Conservation (phyloP, 2,329 filamentous ascomycete genomes). For the Pyrenophora seminiperda region DNA sequence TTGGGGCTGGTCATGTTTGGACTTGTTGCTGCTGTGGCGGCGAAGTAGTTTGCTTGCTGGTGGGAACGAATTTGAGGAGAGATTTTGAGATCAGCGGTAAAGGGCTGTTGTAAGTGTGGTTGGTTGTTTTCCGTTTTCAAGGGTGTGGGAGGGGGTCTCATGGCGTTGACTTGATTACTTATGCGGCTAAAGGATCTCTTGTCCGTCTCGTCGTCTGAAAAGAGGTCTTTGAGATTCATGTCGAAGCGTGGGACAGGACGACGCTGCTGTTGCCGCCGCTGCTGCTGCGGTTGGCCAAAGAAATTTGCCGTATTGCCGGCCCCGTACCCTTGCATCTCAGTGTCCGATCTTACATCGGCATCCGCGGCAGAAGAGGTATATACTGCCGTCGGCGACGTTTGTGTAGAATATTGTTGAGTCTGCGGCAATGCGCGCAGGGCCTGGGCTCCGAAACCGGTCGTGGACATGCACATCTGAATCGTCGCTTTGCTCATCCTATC, state of each 20-base stretch:
- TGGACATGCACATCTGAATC: constrained; percentile 90
- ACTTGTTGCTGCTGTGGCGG: constrained; percentile 10
- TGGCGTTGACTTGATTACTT: constrained; percentile 43
- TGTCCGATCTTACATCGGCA: constrained; percentile 41
- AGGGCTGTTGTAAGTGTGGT: constrained; percentile 27
- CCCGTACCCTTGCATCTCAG: constrained; percentile 40
- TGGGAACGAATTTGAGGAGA: constrained; percentile 43
- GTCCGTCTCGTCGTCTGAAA: constrained; percentile 49
- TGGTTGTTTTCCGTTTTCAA: constrained; percentile 27
- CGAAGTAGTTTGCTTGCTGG: constrained; percentile 10
- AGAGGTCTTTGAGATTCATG: constrained; percentile 49
- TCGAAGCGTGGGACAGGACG: constrained; percentile 62
- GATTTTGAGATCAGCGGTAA: constrained; percentile 40
- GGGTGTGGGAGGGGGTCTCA: constrained; percentile 38
- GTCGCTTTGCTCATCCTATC: constrained; percentile 94
- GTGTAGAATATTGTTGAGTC: constrained; percentile 22
- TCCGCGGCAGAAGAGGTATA: constrained; percentile 30
- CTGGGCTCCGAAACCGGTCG: constrained; percentile 73
- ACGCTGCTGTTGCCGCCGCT: constrained; percentile 26
- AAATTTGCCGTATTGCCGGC: constrained; percentile 22
- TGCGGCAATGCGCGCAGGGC: constrained; percentile 35
- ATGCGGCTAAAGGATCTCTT: constrained; percentile 47
- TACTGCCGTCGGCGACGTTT: constrained; percentile 31
- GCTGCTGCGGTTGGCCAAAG: constrained; percentile 20
- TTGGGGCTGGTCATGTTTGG: constrained; percentile 25